Evolutionary conservation across 768 basidiomycete species (phyloP).

Genomic region (Crucibulum laeve): DNA sequence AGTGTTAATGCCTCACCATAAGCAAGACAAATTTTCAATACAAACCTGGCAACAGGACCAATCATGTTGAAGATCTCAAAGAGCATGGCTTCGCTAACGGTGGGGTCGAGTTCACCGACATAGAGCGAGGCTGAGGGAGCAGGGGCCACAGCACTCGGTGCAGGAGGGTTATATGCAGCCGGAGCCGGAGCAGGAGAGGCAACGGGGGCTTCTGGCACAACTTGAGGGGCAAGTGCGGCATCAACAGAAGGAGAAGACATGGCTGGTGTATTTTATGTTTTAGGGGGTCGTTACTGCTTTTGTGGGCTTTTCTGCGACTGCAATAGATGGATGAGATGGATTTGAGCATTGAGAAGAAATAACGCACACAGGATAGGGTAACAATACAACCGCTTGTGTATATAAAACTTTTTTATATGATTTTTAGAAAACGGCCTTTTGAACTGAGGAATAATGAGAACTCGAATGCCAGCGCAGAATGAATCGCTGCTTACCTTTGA

Average conservation of each 20-base stretch:
- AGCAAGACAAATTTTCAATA: conserved; percentile 5
- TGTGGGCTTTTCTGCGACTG: conserved; percentile 81
- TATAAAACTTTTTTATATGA: conserved; percentile 60
- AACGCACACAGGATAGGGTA: conserved; percentile 61
- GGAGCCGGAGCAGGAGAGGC: conserved; percentile 40
- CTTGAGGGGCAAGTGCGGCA: conserved; percentile 49
- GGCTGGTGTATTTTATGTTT: conserved; percentile 41
- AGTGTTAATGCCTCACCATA: neutral
- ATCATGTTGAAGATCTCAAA: conserved; percentile 99
- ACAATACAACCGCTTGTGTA: conserved; percentile 75
- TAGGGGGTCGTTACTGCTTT: conserved; percentile 90
- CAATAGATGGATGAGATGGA: conserved; percentile 12
- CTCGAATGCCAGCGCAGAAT: conserved; percentile 11
- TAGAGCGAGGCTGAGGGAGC: conserved; percentile 92
- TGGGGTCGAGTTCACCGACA: conserved; percentile 97
- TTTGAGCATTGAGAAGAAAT: conserved; percentile 10
- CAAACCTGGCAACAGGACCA: conserved; percentile 94
- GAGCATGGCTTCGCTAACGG: conserved; percentile 98
- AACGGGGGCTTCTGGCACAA: conserved; percentile 42
- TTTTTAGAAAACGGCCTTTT: conserved; percentile 63
- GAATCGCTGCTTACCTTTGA: conserved; percentile 63
- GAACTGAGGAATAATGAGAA: conserved; percentile 28
- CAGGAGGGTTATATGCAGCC: conserved; percentile 56
- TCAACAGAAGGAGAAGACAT: conserved; percentile 59
- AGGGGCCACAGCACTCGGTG: conserved; percentile 50